Conservation (phyloP, 1,139 yeast genomes). For the Nakaseomyces delphensis region DNA sequence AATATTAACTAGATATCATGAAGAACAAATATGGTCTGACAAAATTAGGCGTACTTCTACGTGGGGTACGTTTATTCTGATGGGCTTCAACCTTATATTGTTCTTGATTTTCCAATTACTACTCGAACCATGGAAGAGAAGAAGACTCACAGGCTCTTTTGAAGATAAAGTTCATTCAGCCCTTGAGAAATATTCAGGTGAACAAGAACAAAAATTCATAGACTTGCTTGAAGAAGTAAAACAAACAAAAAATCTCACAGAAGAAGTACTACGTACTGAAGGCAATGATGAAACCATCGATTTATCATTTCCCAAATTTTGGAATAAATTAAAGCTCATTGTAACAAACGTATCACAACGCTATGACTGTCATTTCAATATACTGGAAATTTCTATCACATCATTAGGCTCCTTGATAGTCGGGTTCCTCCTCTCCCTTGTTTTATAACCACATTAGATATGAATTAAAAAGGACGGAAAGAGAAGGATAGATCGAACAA, state of each 20-base stretch:
- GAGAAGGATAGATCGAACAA: no score
- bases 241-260: not conserved
- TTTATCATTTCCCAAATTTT: not conserved
- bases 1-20: slow-evolving; percentile 83
- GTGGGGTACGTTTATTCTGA: slow-evolving; percentile 90
- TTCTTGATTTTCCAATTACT: slow-evolving; percentile 76
- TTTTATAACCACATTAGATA: not conserved
- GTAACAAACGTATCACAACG: not conserved
- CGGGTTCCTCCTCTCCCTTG: not conserved
- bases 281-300: no score
- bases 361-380: not conserved
- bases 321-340: not conserved
- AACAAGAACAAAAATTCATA: slow-evolving; percentile 12
- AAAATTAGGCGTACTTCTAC: slow-evolving; percentile 89
- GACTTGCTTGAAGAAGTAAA: slow-evolving; percentile 1
- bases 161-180: slow-evolving; percentile 66
- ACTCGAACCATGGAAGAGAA: slow-evolving; percentile 91
- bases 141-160: slow-evolving; percentile 69
- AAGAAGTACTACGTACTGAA: not conserved
- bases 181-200: slow-evolving; percentile 34
- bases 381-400: not conserved
- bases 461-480: not conserved
- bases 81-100: slow-evolving; percentile 76
- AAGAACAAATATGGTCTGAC: slow-evolving; percentile 97
- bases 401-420: not conserved